These are phyloP conservation scores for Fraxinus dipetala DNA, from an alignment of 305 asterid species.

Conservation along the genomic window DNA sequence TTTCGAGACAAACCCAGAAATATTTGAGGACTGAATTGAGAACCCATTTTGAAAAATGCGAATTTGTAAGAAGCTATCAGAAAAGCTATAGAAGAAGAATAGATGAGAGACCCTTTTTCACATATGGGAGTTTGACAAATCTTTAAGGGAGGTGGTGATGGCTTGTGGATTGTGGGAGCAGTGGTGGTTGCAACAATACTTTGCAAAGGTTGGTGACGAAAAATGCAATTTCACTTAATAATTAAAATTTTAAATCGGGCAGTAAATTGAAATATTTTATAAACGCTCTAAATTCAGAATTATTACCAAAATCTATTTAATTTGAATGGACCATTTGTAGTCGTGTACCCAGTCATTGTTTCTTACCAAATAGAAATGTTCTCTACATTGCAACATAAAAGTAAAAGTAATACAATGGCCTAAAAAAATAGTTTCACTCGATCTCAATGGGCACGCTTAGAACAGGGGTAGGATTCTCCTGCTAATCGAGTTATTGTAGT, in stretches of 20 bases:
- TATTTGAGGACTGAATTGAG: neutral
- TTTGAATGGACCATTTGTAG: neutral
- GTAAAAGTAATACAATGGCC: neutral
- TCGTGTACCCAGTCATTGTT: neutral
- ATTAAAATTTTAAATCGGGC: neutral
- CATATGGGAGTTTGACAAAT: neutral
- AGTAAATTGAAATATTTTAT: neutral
- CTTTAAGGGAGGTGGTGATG: neutral
- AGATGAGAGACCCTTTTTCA: neutral
- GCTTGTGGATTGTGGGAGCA: neutral
- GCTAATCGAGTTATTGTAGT: neutral
- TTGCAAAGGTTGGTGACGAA: neutral
- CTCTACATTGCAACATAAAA: neutral
- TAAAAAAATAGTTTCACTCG: neutral
- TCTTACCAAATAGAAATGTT: neutral
- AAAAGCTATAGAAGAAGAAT: neutral
- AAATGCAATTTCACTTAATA: neutral
- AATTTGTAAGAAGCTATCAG: neutral
- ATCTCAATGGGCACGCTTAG: neutral
- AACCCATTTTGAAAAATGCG: neutral
- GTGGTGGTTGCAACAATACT: neutral
- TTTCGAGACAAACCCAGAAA: neutral
- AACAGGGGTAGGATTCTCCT: neutral
- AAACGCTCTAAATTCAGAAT: neutral
- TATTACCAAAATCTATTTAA: neutral